Evolutionary conservation across 2,329 filamentous ascomycete species (phyloP).

Genomic region (Talaromyces atroroseus): DNA sequence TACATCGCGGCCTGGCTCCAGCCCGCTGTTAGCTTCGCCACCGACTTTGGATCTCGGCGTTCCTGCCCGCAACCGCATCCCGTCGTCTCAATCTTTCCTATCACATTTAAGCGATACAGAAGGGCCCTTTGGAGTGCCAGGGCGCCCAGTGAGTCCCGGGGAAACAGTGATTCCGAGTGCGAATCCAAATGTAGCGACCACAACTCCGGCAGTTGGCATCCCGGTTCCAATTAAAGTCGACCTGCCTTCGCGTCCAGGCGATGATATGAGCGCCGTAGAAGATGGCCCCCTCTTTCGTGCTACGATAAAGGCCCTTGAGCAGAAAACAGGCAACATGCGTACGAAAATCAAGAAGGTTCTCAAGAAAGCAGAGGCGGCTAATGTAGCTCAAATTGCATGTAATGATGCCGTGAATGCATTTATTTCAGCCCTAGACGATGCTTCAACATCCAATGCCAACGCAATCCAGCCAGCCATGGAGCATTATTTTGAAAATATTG

Average conservation of each 20-base stretch:
- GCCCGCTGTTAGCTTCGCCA: constrained; percentile 58
- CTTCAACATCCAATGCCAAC: constrained; percentile 84
- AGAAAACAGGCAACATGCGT: constrained; percentile 93
- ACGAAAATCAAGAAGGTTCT: constrained; percentile 92
- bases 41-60: constrained; percentile 68
- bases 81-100: constrained; percentile 81
- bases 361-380: constrained; percentile 85
- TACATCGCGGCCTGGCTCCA: constrained; percentile 36
- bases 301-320: constrained; percentile 92
- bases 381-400: constrained; percentile 70
- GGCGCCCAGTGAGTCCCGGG: constrained; percentile 25
- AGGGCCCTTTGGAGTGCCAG: constrained; percentile 31
- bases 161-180: constrained; percentile 24
- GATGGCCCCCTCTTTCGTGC: constrained; percentile 94
- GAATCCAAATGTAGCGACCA: constrained; percentile 18
- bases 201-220: constrained; percentile 17
- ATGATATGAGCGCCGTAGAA: constrained; percentile 78
- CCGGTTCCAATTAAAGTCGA: constrained; percentile 67
- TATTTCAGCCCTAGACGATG: constrained; percentile 79
- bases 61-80: constrained; percentile 66
- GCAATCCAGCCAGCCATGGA: constrained; percentile 96
- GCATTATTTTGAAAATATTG: constrained; percentile 97
- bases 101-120: constrained; percentile 74
- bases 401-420: constrained; percentile 82
- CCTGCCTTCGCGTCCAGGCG: constrained; percentile 75